Percentiles rank a stretch among this genome's conserved stretches.
Conservation (phyloP, 2,329 filamentous ascomycete species). For the Pyrenophora seminiperda region DNA sequence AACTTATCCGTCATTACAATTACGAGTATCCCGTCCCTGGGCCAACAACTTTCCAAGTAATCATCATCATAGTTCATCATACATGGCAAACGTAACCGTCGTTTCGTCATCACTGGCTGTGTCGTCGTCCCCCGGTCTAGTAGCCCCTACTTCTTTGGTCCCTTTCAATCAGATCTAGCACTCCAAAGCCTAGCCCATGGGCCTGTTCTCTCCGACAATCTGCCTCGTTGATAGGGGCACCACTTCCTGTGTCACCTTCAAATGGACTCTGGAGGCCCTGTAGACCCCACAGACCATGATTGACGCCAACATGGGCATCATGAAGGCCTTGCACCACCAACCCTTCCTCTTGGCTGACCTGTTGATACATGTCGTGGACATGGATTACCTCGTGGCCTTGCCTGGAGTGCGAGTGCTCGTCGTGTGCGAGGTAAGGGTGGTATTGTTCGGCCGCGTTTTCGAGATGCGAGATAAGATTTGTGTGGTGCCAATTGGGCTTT, state of each 20-base stretch:
- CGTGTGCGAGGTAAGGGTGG: constrained; percentile 1
- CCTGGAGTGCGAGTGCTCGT: neutral
- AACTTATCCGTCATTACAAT: neutral
- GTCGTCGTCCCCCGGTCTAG: constrained; percentile 1
- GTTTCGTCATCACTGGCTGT: neutral
- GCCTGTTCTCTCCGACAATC: constrained; percentile 2
- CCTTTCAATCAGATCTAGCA: constrained; percentile 31
- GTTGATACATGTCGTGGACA: constrained; percentile 1
- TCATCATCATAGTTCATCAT: constrained; percentile 1
- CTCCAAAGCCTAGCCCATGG: constrained; percentile 16
- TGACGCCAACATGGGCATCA: constrained; percentile 10
- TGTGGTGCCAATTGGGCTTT: constrained; percentile 31
- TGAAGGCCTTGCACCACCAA: constrained; percentile 22
- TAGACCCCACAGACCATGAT: constrained; percentile 33
- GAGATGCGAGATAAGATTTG: constrained; percentile 27
- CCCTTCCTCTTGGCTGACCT: constrained; percentile 6
- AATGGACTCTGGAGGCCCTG: constrained; percentile 37
- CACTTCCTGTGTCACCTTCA: constrained; percentile 32
- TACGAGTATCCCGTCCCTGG: constrained; percentile 1
- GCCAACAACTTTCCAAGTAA: neutral
- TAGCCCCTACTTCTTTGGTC: constrained; percentile 24
- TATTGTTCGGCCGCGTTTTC: constrained; percentile 32
- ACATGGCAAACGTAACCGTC: constrained; percentile 2
- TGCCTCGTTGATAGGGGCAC: constrained; percentile 8
- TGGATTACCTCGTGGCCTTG: constrained; percentile 7